Evolutionary conservation across 495 filamentous ascomycete species (phyloP), one percentile per base, ranked within the genome.

Genomic region (Diplogelasinospora grovesii): DNA sequence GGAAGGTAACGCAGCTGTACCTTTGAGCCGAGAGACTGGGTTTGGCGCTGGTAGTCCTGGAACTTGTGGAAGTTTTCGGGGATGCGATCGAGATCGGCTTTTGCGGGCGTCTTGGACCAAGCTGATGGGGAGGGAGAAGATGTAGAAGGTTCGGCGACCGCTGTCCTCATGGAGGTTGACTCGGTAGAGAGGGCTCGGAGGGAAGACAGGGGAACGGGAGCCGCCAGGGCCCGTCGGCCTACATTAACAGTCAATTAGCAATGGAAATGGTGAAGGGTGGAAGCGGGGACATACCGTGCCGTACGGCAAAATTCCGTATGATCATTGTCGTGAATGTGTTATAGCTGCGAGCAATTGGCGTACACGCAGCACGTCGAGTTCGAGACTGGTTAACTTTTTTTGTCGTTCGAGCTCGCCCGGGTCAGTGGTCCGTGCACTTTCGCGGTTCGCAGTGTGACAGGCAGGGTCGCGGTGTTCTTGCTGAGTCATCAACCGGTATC

Each of bases 1-100:
- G 87, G 86, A 43, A 78, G 52, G 62, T 95, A 92, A 50, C 75
- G 69, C 14, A 62, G 56, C 5, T 63, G 53, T 26, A 86, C 52
- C 0, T 45, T 41, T 8, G 77, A 66, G 18, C 85, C 85, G 11
- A 86, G 47, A 3, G 53, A 52, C 19, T 57, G 61, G 8, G 66
- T 69, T 25, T 52, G 21, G 2, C 30, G 8, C 34, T 49, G 51
- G 22, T 66, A 41, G 24, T 43, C 41, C 34, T 27, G 19, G 4
- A 51, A 53, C 22, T 53, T 39, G 9, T 38, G 18, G 45, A 46
- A 64, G 35, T 64, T 23, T 19, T 32, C 41, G 18, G 60, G 65
- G 9, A 62, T 65, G 14, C 20, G 46, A 30, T 60, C 59, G 20
- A 57, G 40, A 20, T 48, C 52, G n/a, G 36, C 46, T 34, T 48